phyloP scores from a whole-genome alignment of 306 rosid genomes.

The Cajanus cajan region DNA sequence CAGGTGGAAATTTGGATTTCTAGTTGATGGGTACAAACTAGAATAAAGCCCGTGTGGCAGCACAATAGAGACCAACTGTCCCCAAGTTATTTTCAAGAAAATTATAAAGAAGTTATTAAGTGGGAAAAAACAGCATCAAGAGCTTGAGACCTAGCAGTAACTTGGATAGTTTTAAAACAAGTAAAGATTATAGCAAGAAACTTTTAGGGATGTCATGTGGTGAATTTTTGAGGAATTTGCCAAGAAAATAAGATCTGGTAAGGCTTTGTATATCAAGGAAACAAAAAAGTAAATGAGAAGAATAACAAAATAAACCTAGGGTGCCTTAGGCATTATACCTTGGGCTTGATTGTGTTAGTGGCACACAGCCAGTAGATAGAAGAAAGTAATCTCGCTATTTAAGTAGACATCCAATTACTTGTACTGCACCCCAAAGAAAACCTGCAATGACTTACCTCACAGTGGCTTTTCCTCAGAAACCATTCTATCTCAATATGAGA shows the following conservation, averaged over 20 bases:
- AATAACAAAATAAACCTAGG: neutral
- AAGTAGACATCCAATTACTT: neutral
- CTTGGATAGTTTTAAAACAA: neutral
- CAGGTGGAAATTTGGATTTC: neutral
- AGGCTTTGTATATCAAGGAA: neutral
- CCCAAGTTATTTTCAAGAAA: neutral
- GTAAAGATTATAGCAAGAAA: neutral
- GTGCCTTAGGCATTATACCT: neutral
- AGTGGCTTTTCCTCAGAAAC: neutral
- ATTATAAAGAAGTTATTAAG: neutral
- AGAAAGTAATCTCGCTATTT: neutral
- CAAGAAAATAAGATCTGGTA: neutral
- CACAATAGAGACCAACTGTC: neutral
- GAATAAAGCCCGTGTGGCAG: neutral
- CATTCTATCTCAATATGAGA: neutral
- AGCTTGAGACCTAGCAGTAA: neutral
- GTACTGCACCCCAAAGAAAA: neutral
- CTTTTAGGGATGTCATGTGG: neutral
- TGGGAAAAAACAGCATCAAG: neutral
- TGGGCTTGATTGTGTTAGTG: neutral
- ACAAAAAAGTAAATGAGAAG: neutral
- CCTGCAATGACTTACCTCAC: neutral
- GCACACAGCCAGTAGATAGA: neutral
- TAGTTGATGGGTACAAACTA: neutral
- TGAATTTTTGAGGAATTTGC: neutral